These are phyloP conservation scores for Diphasiastrum complanatum DNA, from an alignment of 83 land plant genomes.

Conservation along the genomic window DNA sequence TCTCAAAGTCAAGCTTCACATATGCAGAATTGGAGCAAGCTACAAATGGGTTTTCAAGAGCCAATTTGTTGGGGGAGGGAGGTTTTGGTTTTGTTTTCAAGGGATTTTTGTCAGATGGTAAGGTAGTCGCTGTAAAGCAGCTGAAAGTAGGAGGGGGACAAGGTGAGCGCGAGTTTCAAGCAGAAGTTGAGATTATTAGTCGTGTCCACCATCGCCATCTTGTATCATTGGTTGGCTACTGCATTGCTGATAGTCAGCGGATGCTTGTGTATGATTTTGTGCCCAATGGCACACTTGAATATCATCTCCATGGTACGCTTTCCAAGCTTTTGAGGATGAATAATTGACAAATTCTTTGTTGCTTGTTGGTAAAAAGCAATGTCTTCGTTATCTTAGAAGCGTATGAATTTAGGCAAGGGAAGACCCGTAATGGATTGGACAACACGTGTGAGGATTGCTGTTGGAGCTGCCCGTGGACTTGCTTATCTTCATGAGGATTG, in stretches of 20 bases:
- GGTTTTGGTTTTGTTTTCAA: conserved; percentile 53
- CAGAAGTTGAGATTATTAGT: conserved; percentile 42
- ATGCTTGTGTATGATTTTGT: conserved; percentile 37
- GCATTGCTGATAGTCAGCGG: conserved; percentile 45
- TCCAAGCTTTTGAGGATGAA: not conserved
- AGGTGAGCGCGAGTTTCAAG: conserved; percentile 46
- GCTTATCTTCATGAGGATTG: conserved; percentile 60
- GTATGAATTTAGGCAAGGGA: conserved; percentile 20
- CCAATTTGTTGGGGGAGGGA: conserved; percentile 34
- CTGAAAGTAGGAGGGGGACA: conserved; percentile 40
- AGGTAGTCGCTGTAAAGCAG: conserved; percentile 43
- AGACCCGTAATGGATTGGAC: conserved; percentile 35
- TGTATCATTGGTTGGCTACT: conserved; percentile 46
- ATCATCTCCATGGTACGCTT: conserved; percentile 41
- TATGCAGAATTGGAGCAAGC: conserved; percentile 39
- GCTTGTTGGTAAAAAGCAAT: not conserved
- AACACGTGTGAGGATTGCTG: conserved; percentile 40
- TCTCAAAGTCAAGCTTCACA: conserved; percentile 18
- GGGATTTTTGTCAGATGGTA: conserved; percentile 37
- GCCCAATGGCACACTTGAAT: conserved; percentile 38
- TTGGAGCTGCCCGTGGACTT: conserved; percentile 50
- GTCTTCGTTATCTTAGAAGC: not conserved
- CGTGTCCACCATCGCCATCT: conserved; percentile 48
- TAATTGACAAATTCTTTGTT: not conserved
- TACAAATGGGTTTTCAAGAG: conserved; percentile 34